Conservation (phyloP, 2,329 filamentous ascomycete genomes). For the Beauveria caledonica region DNA sequence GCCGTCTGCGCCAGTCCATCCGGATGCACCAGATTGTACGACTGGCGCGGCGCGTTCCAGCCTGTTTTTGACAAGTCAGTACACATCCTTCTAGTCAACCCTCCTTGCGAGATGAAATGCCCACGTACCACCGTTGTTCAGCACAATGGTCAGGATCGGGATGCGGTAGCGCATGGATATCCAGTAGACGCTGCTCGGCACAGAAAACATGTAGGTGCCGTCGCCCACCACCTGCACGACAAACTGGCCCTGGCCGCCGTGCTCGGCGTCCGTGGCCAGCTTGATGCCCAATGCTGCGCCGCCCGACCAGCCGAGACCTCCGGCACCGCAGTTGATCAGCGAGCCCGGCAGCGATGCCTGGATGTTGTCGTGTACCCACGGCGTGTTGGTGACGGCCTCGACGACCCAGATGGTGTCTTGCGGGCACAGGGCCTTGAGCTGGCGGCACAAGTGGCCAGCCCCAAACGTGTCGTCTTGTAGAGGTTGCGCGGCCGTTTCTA, state of each 20-base stretch:
- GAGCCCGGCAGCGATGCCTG: slow-evolving; percentile 59
- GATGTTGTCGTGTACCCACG: slow-evolving; percentile 61
- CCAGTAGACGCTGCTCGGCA: slow-evolving; percentile 49
- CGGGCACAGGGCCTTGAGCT: slow-evolving; percentile 25
- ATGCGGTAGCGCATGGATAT: slow-evolving; percentile 46
- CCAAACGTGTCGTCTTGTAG: slow-evolving; percentile 45
- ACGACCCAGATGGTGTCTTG: slow-evolving; percentile 62
- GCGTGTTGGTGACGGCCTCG: slow-evolving; percentile 68
- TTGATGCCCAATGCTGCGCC: slow-evolving; percentile 71
- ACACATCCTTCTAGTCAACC: not conserved
- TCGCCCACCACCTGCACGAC: slow-evolving; percentile 50
- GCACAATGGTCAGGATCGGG: slow-evolving; percentile 44
- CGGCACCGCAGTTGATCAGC: slow-evolving; percentile 76
- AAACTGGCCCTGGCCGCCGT: slow-evolving; percentile 39
- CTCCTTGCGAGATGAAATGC: not conserved
- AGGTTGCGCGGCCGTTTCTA: slow-evolving; percentile 49
- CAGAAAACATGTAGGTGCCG: slow-evolving; percentile 47
- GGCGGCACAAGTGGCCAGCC: slow-evolving; percentile 31
- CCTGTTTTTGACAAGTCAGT: slow-evolving; percentile 14
- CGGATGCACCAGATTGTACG: slow-evolving; percentile 49
- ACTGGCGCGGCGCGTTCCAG: slow-evolving; percentile 53
- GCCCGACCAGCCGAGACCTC: slow-evolving; percentile 73
- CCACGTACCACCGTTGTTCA: slow-evolving; percentile 46
- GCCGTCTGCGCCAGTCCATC: slow-evolving; percentile 45
- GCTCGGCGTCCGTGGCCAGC: slow-evolving; percentile 46